Evolutionary conservation across 306 rosid species (phyloP), one percentile per base, ranked within the genome.

Genomic region (Crataegus laevigata): DNA sequence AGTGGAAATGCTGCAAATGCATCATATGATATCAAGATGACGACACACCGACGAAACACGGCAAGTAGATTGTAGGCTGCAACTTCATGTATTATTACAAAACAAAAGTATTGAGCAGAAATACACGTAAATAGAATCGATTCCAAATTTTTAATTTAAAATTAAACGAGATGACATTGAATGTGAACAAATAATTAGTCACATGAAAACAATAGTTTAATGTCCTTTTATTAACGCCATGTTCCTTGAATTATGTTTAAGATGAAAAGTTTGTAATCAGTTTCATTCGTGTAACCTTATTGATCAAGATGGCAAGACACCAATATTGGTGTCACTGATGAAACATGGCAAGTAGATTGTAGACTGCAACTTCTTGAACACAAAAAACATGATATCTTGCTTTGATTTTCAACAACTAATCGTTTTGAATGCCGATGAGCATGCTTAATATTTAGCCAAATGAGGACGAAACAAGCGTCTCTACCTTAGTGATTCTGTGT

Each of bases 141-240:
- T 2, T 50, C 1, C 21, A 5, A 17, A 2, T 6, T 15, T 17
- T 0, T 15, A 17, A 47, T 50, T 0, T 0, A 50, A 50, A 50
- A 50, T 50, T 50, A 0, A 17, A 50, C 6, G 2, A 50, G 1
- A 17, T 50, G 18, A 2, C 21, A 50, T 0, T 50, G 21, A 50
- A 17, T 50, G 19, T 50, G 21, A 2, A 50, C 54, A 50, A 47
- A 47, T 2, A 47, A 47, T 47, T 15, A 42, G 15, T 42, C 15
- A 0, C 47, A 42, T 42, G 14, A 3, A 42, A 42, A 42, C 14
- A 10, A 11, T 42, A 42, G 47, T 42, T 42, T 42, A 4, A 47
- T 15, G 54, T 17, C 54, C 6, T 47, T 45, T 45, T 14, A 45
- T 45, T 15, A 17, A 47, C 8, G 2, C 15, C 2, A 18, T 47